These are phyloP conservation scores for Trichosanthes cucumerina DNA, from an alignment of 306 rosid genomes.

Conservation along the genomic window DNA sequence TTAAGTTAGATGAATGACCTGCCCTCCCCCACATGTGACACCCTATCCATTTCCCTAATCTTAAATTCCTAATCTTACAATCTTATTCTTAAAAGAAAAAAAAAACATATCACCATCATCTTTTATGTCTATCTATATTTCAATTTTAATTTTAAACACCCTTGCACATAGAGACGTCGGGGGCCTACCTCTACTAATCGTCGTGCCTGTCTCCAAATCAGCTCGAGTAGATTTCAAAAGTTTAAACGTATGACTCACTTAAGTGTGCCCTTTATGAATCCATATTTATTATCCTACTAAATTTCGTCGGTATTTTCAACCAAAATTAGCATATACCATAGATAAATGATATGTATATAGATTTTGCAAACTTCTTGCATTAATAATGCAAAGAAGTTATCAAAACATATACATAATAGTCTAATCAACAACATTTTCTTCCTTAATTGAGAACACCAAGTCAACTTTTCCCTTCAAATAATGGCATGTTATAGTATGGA, in stretches of 20 bases:
- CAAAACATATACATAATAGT: neutral
- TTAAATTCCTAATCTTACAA: neutral
- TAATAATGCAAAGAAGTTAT: neutral
- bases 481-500: neutral
- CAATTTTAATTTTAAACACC: neutral
- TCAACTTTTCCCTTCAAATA: neutral
- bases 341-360: neutral
- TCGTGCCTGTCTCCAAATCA: too few species aligned
- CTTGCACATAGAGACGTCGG: neutral
- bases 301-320: neutral
- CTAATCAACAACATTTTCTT: neutral
- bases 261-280: neutral
- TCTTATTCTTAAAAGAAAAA: neutral
- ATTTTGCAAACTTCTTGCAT: neutral
- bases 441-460: neutral
- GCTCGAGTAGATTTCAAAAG: neutral
- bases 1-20: neutral
- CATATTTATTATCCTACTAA: neutral
- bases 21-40: neutral
- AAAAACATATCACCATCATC: neutral
- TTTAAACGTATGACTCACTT: neutral
- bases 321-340: neutral
- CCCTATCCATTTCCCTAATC: neutral
- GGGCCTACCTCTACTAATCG: neutral
- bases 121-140: neutral